Evolutionary conservation across 164 flowering plant species (phyloP), one percentile per base, ranked within the genome.

Genomic region (Kingdonia uniflora): DNA sequence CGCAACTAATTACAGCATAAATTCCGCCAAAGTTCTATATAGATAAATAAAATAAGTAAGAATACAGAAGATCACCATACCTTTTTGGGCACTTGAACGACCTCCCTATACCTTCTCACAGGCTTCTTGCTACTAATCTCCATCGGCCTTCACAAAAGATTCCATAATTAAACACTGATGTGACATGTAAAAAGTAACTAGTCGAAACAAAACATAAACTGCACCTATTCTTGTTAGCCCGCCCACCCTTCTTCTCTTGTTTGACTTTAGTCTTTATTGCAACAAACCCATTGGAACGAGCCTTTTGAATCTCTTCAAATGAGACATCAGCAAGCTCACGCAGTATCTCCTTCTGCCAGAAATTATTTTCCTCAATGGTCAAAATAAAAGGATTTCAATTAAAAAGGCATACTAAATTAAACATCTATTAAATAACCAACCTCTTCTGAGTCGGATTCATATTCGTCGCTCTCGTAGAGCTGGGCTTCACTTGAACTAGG

Each of bases 51-150:
- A 29, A 29, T 29, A 8, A 29, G 4, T 29, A 29, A 29, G 4
- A 8, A 29, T 29, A 8, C 8, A 29, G 35, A 29, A 29, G 4
- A 29, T 29, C 6, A 29, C 35, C 76, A 61, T 52, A 81, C 91
- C 80, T 60, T 80, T 51, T 85, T 85, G 51, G 87, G 89, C 55
- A 54, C 92, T 69, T 83, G 89, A 59, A 85, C 59, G 14, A 79
- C 83, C 63, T 85, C 89, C 63, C 89, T 77, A 64, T 76, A 78
- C 66, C 80, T 65, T 56, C 76, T 60, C 45, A 85, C 87, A 0
- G 89, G 92, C 76, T 79, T 81, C 71, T 79, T 88, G 76, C 84
- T 66, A 55, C 84, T 88, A 40, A 67, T 74, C 73, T 88, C 97
- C 79, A 65, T 76, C n/a, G 95, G 97, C 79, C 97, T 88, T 44